Evolutionary conservation across 2,329 filamentous ascomycete genomes (phyloP), one percentile per base, ranked within the genome.

Genomic region (Curvularia sp.): DNA sequence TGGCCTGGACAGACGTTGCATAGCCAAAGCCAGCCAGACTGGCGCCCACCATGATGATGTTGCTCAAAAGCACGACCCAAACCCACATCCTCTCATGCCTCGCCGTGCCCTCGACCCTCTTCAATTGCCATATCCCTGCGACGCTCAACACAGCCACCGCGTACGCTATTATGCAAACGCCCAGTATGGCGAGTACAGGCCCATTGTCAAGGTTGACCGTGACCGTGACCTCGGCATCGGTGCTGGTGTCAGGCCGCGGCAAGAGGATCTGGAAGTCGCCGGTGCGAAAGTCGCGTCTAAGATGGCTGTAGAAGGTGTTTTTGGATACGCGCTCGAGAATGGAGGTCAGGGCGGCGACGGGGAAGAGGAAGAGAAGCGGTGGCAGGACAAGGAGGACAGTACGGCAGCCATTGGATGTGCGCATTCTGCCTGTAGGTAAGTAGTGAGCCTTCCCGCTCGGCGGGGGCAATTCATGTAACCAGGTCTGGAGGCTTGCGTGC

Each of bases 121-220:
- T 56, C 57, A 75, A 48, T 42, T 75, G 72, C 72, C 71, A 75
- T 47, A 71, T 67, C 0, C 65, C 72, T 27, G 68, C 68, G 2
- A 50, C 48, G 9, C 59, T 63, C 8, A 75, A 27, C 21, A 61
- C 58, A n/a, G 61, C 53, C 3, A 71, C 63, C 7, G 65, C 23
- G 27, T 65, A 61, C 0, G 64, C 68, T 9, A 68, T 38, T 5
- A 65, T 38, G 32, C 63, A 63, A 19, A 67, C 34, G 1, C 64
- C 64, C 0, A 74, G 49, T 51, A 70, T 65, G 6, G 66, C 65
- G 21, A 58, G 23, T 1, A 57, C 60, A 1, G 72, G 66, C 2
- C 36, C 60, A 2, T 54, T 15, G 42, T 70, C 57, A 5, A 63
- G 55, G 23, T 47, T n/a, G 6, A 74, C 5, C 7, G 28, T 30